Evolutionary conservation across 495 filamentous ascomycete genomes (phyloP), one percentile per base, ranked within the genome.

Genomic region (Rhizodiscina lignyota): DNA sequence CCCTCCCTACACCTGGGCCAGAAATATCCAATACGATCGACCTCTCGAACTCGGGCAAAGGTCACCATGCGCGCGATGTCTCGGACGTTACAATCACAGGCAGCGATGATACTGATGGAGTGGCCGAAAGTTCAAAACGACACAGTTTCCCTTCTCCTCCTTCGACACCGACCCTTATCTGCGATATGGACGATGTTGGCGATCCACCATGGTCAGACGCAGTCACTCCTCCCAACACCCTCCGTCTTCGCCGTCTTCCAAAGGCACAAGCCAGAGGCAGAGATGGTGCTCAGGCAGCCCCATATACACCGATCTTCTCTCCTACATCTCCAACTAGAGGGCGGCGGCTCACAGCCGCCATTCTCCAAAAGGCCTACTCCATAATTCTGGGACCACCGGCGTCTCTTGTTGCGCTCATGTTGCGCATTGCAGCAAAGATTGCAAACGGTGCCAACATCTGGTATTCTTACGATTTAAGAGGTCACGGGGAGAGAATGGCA

Each of bases 401-500:
- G 17, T 70, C 81, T 39, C 64, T 93, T 5, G 63, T 92, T 23
- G 63, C 71, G 5, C 55, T 89, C 27, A 80, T 93, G 62, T 63
- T 93, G 5, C 71, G 71, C 34, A 79, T 93, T 20, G 81, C 84
- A 2, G 73, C 79, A 0, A 70, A 68, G 24, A 80, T 91, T 41
- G 66, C 71, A 0, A 68, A 74, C 16, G 79, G 74, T 3, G 67
- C 70, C 1, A 62, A 61, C 23, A 43, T 52, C 20, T 59, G 56
- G 10, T n/a, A n/a, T n/a, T n/a, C n/a, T n/a, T n/a, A n/a, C n/a
- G n/a, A n/a, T n/a, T n/a, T n/a, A n/a, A n/a, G n/a, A n/a, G n/a
- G n/a, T n/a, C n/a, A n/a, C n/a, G 67, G 64, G 4, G 63, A 68
- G 38, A 47, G 48, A 45, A 67, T 72, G 16, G 59, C 62, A 2